These are phyloP conservation scores for Pseudopyrenochaeta lycopersici DNA, from an alignment of 2,329 filamentous ascomycete species.

Conservation along the genomic window DNA sequence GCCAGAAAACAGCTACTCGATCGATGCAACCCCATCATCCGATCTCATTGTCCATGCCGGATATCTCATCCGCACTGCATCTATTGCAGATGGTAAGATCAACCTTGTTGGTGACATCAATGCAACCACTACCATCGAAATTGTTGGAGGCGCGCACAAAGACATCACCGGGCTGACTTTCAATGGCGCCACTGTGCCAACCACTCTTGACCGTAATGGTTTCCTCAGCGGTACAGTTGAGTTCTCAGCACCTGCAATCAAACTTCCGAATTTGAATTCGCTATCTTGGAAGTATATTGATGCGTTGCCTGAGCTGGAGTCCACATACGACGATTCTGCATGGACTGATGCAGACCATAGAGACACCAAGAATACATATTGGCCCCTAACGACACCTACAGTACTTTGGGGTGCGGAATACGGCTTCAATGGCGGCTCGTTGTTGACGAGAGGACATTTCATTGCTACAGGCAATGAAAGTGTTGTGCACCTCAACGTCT, in stretches of 20 bases:
- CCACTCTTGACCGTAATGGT: slow-evolving; percentile 53
- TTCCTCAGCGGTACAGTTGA: slow-evolving; percentile 61
- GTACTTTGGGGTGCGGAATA: slow-evolving; percentile 73
- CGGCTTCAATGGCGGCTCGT: slow-evolving; percentile 72
- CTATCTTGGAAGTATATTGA: slow-evolving; percentile 74
- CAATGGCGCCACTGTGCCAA: slow-evolving; percentile 60
- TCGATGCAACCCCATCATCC: slow-evolving; percentile 20
- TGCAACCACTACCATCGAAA: slow-evolving; percentile 69
- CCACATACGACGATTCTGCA: slow-evolving; percentile 70
- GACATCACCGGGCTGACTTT: slow-evolving; percentile 62
- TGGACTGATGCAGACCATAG: slow-evolving; percentile 70
- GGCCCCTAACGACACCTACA: slow-evolving; percentile 49
- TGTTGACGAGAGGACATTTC: slow-evolving; percentile 76
- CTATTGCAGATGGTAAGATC: slow-evolving; percentile 62
- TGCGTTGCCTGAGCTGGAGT: slow-evolving; percentile 71
- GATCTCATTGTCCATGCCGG: slow-evolving; percentile 66
- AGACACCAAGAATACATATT: slow-evolving; percentile 63
- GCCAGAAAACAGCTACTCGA: slow-evolving; percentile 21
- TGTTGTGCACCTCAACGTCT: slow-evolving; percentile 62
- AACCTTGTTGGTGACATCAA: slow-evolving; percentile 77
- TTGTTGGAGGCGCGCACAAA: slow-evolving; percentile 68
- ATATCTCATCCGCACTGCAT: slow-evolving; percentile 69
- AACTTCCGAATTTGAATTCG: slow-evolving; percentile 64
- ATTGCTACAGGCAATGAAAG: slow-evolving; percentile 67
- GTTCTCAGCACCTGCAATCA: slow-evolving; percentile 60